A percentile compares a stretch with the other conserved stretches of the same genome.
phyloP scores from a whole-genome alignment of 1,284 basidiomycete species.

The Rhodofomes roseus region DNA sequence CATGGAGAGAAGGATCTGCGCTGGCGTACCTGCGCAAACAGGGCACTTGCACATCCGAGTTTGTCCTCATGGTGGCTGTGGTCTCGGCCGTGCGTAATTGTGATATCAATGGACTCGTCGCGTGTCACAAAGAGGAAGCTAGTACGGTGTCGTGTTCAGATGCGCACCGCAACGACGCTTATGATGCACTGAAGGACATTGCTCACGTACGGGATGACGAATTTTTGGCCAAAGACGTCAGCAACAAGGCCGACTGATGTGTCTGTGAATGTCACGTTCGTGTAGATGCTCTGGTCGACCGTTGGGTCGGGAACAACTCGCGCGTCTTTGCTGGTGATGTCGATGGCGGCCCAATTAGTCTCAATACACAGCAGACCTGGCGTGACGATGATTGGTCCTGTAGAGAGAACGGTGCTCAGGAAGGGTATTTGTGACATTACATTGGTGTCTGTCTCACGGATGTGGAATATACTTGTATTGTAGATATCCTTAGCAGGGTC shows the following conservation, averaged over 20 bases:
- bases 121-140: not conserved
- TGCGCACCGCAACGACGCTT: not conserved
- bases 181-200: not conserved
- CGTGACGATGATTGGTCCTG: not conserved
- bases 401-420: too few relatives aligned
- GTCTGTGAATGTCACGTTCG: not conserved
- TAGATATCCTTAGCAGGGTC: not conserved
- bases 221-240: not conserved
- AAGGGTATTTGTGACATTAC: not conserved
- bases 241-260: not conserved
- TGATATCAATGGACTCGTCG: not conserved
- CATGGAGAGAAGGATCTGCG: too few relatives aligned
- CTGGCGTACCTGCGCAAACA: not conserved
- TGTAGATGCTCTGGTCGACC: not conserved
- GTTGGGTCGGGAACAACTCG: not conserved
- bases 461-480: not conserved
- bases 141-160: not conserved
- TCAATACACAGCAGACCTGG: not conserved
- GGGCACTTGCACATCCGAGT: not conserved
- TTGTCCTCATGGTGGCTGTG: not conserved
- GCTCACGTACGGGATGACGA: not conserved
- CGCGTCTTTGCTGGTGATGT: not conserved
- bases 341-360: not conserved
- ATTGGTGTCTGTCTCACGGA: not conserved
- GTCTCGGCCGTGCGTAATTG: not conserved